Conservation (phyloP, 441 rosid genomes). For the Arabidopsis lyrata region DNA sequence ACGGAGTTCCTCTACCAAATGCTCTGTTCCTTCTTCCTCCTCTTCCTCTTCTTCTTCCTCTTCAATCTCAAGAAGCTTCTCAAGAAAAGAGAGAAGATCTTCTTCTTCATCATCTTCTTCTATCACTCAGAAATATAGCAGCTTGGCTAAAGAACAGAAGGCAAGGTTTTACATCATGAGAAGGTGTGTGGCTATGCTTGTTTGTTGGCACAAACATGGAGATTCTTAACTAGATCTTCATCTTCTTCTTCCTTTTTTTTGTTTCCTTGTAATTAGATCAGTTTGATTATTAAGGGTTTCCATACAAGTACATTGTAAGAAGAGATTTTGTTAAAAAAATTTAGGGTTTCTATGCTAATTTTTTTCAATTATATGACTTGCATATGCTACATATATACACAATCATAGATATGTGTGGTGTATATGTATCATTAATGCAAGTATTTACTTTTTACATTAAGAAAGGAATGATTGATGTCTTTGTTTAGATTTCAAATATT, state of each 20-base stretch:
- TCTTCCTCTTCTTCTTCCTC: conserved; percentile 48
- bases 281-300: conserved; percentile 39
- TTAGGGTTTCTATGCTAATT: conserved; percentile 34
- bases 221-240: conserved; percentile 61
- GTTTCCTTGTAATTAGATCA: conserved; percentile 54
- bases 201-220: conserved; percentile 97
- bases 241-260: conserved; percentile 10
- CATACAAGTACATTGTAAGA: conserved; percentile 51
- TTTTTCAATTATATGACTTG: conserved; percentile 28
- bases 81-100: conserved; percentile 56
- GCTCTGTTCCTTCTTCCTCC: conserved; percentile 46
- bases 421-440: conserved; percentile 25
- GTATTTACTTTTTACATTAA: conserved; percentile 16
- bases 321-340: conserved; percentile 35
- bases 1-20: conserved; percentile 73
- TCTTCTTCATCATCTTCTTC: conserved; percentile 49
- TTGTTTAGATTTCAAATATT: neutral
- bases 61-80: conserved; percentile 62
- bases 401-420: conserved; percentile 19
- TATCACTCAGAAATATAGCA: conserved; percentile 75
- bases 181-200: conserved; percentile 98
- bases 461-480: neutral
- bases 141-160: conserved; percentile 94
- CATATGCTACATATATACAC: conserved; percentile 33
- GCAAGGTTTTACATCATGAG: conserved; percentile 97